A percentile compares a stretch with the other conserved stretches of the same genome.
phyloP scores from a whole-genome alignment of 495 filamentous ascomycete species.

The Neurospora sp. region DNA sequence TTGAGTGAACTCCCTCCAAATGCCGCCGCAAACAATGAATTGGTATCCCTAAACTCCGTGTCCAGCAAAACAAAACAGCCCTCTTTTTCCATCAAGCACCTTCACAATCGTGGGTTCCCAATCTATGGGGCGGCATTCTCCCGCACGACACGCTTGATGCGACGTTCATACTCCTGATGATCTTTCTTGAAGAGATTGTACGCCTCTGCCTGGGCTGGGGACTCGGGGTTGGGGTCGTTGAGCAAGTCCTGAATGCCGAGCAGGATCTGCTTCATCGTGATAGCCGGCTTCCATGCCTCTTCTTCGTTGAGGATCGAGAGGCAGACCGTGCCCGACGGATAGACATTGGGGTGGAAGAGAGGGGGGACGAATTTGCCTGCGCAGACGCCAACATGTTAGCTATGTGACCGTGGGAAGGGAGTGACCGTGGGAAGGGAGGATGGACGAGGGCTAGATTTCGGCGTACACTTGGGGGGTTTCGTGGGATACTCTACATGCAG shows the following conservation, averaged over 20 bases:
- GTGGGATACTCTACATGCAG: slow-evolving; percentile 79
- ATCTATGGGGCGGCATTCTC: slow-evolving; percentile 59
- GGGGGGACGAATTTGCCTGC: slow-evolving; percentile 93
- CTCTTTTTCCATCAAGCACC: slow-evolving; percentile 5
- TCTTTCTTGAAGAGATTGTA: slow-evolving; percentile 97
- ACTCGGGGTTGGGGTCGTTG: slow-evolving; percentile 94
- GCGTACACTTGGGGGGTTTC: slow-evolving; percentile 94
- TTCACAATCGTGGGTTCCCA: not conserved
- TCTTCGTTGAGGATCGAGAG: slow-evolving; percentile 97
- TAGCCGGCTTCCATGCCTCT: slow-evolving; percentile 95
- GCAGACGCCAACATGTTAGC: slow-evolving; percentile 15
- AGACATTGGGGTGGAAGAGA: slow-evolving; percentile 98
- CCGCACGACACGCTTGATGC: slow-evolving; percentile 73
- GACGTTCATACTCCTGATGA: slow-evolving; percentile 72
- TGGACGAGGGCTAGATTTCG: not conserved
- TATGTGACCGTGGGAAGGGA: slow-evolving; percentile 4
- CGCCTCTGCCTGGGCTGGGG: slow-evolving; percentile 91
- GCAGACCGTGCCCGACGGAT: slow-evolving; percentile 95
- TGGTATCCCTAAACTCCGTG: slow-evolving; percentile 7
- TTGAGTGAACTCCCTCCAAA: not conserved
- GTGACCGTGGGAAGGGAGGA: slow-evolving; percentile 3
- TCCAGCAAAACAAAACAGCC: slow-evolving; percentile 1
- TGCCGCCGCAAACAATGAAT: not conserved
- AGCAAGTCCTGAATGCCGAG: slow-evolving; percentile 92
- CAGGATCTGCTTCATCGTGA: slow-evolving; percentile 95